Evolutionary conservation across 176 grass and related monocot species (phyloP), one percentile per base, ranked within the genome.

Genomic region (Zea luxurians): DNA sequence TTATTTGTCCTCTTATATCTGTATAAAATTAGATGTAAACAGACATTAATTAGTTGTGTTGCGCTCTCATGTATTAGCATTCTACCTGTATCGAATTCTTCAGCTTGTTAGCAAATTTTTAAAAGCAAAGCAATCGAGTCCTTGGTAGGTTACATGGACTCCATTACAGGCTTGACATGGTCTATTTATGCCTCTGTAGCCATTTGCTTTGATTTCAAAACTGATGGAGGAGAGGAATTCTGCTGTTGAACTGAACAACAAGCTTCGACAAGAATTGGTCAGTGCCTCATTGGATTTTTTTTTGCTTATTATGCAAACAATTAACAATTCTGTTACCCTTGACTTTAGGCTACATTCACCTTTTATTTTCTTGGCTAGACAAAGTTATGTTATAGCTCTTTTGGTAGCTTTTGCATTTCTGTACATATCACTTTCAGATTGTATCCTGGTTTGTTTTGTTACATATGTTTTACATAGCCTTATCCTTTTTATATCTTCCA

Each of bases 261-360:
- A 91, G 66, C 90, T 93, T 81, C 90, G 63, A 64, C 83, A 85
- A 78, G 91, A 97, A 85, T 37, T 93, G 88, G 93, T 97, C 59
- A 87, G 92, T 91, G 10, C 3, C n/a, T 21, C 55, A 21, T 20
- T 59, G n/a, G 17, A 4, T n/a, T 20, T 58, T 41, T n/a, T n/a
- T 42, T 43, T 44, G 27, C 27, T 27, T 45, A 18, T 77, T 89
- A 76, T 42, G 54, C 38, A 68, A 80, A 79, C n/a, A 64, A 43
- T 61, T 78, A 10, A 34, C 53, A 9, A 27, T 27, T 27, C 27
- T 6, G 38, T 27, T 27, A 44, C 57, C 18, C 48, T 38, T 69
- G 37, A 37, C 49, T 73, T 27, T 27, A 27, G 53, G 21, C 49
- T 75, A 74, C 27, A 75, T 37, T 45, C 7, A 46, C 21, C 8